These are phyloP conservation scores for Solanum arcanum DNA, from an alignment of 257 asterid genomes.

Conservation along the genomic window DNA sequence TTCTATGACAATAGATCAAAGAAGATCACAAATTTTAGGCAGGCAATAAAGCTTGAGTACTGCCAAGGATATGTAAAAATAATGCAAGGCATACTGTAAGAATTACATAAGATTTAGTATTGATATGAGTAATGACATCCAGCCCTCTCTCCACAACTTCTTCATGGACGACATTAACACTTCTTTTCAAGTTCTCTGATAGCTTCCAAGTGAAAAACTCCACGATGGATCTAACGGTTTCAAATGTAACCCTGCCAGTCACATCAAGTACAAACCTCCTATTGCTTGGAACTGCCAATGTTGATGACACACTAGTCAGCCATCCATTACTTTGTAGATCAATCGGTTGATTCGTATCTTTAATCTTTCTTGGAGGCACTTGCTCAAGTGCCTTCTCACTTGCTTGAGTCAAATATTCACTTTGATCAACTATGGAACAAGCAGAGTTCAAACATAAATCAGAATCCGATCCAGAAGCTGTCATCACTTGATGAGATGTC, in stretches of 20 bases:
- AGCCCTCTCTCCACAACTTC: conserved; percentile 64
- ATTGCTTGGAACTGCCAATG: conserved; percentile 77
- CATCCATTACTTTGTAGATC: conserved; percentile 48
- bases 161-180: conserved; percentile 46
- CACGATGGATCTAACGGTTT: conserved; percentile 59
- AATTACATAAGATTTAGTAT: conserved; percentile 68
- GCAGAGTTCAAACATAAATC: conserved; percentile 10
- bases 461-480: conserved; percentile 43
- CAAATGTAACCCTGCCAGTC: conserved; percentile 90
- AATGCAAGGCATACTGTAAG: conserved; percentile 66
- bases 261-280: conserved; percentile 74
- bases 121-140: conserved; percentile 62
- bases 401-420: conserved; percentile 13
- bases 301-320: conserved; percentile 68
- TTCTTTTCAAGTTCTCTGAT: conserved; percentile 45
- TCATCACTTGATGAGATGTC: conserved; percentile 80
- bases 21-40: conserved; percentile 22
- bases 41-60: conserved; percentile 45
- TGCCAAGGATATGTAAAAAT: conserved; percentile 51
- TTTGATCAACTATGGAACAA: conserved; percentile 18
- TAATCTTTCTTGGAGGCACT: conserved; percentile 15
- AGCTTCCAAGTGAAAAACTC: conserved; percentile 57
- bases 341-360: conserved; percentile 10
- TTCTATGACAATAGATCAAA: not conserved
- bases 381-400: conserved; percentile 16